Evolutionary conservation across 331 rosid species (phyloP), one percentile per base, ranked within the genome.

Genomic region (Stylosanthes scabra): DNA sequence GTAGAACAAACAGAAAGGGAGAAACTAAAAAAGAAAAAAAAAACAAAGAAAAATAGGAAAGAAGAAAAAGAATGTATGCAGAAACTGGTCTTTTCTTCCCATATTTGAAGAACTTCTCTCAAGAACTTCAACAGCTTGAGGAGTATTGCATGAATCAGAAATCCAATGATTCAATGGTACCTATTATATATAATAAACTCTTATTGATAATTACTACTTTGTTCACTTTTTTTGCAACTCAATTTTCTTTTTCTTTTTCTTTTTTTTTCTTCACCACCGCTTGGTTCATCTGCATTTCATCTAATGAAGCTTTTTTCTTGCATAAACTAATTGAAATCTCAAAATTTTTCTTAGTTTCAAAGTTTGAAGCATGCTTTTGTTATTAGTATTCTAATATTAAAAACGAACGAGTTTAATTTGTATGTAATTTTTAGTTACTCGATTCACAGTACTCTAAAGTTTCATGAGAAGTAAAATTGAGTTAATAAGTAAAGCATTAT

Each of bases 121-220:
- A 74, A 20, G 98, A 88, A 25, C 82, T 87, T 82, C 99, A 89
- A 46, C 99, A 89, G 44, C 89, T 86, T 70, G 97, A 94, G 60
- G 97, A 94, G 52, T 89, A 88, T 69, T 91, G 87, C 86, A 82
- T 78, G 83, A 71, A 72, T 81, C 93, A 84, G 16, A 87, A 84
- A 79, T 75, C 78, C 80, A 81, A 71, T 88, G 86, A 83, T 84
- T 81, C 88, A 81, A 76, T 85, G 95, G 97, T 91, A 83, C 75
- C 20, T 76, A 34, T 34, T 20, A 20, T 20, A 20, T 20, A 20
- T 20, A 20, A 34, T 34, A 34, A 34, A 4, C 67, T 75, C 55
- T 63, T 7, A 34, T 34, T 70, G 8, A 42, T 47, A 58, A 59
- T 82, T 11, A 20, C 31, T 14, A 5, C 20, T 55, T 0, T 64